Base-by-base conservation (phyloP, 345 rosid genomes). In the Trapa incisa region DNA sequence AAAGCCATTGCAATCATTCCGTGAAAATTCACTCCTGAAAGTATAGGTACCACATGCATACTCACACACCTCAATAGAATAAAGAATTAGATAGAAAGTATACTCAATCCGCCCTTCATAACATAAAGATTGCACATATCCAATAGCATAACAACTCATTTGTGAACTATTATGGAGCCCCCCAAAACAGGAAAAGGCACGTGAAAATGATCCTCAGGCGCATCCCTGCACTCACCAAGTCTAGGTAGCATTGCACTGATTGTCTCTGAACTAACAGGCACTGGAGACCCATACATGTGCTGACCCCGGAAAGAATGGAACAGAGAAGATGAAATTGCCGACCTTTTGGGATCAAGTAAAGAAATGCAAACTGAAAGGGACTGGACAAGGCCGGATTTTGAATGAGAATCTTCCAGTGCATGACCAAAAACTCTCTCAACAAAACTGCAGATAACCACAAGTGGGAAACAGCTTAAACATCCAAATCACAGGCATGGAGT, bases 331-430 rank as follows among this genome's bases (percentile, higher is more conserved):
- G 92, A 70, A 63, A 76, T 50, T 42, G 94, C 83, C 29, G 90
- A 85, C 80, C 91, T 83, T 77, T 83, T 87, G 62, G 98, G 98
- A 83, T 95, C 99, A 84, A 91, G 70, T 82, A 95, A 75, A 43
- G 97, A 89, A 69, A 89, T 89, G 78, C 99, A 95, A 66, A 95
- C 99, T 69, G 99, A 89, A 67, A 95, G 96, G 5, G 98, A 86
- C 77, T 95, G 81, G 69, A 91, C 96, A 77, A 89, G 99, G 64
- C 88, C 82, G 73, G 96, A 89, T 76, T 86, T 88, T 45, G 98
- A 95, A 71, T 79, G 77, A 32, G 99, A 85, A 76, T 87, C 97
- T 78, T 91, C 97, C 86, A 95, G 68, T 61, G 97, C 99, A 82
- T 91, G 99, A 67, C 84, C 78, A 77, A 91, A 95, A 74, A 95